Percentiles rank a stretch among this genome's conserved stretches.
Evolutionary conservation across 1,284 basidiomycete genomes (phyloP).

Genomic region (Apiotrichum sp.): DNA sequence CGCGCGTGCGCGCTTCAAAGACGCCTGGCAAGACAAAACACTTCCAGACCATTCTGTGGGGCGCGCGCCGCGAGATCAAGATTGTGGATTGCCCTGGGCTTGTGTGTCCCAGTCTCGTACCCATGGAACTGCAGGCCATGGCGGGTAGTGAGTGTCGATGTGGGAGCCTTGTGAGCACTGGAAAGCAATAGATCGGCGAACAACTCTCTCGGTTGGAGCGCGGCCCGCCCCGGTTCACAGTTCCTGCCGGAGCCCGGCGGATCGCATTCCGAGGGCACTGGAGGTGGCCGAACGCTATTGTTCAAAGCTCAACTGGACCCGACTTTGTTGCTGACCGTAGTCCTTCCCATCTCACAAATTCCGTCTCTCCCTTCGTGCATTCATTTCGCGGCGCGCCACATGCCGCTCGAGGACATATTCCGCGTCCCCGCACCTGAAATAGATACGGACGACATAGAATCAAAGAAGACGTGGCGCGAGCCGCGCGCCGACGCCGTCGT

Average conservation of each 20-base stretch:
- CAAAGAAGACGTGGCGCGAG: constrained; percentile 38
- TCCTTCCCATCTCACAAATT: constrained; percentile 82
- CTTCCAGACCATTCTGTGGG: constrained; percentile 84
- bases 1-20: constrained; percentile 73
- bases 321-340: constrained; percentile 40
- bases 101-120: constrained; percentile 69
- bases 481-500: not conserved
- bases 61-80: constrained; percentile 60
- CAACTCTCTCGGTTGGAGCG: too few species aligned
- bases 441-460: constrained; percentile 26
- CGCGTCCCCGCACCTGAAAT: constrained; percentile 47
- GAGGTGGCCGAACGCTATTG: too few species aligned
- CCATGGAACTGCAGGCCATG: constrained; percentile 69
- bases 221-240: too few species aligned
- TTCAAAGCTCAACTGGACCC: too few species aligned
- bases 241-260: not conserved
- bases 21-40: constrained; percentile 96
- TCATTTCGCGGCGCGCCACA: constrained; percentile 59
- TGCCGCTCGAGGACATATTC: constrained; percentile 72
- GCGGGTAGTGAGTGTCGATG: constrained; percentile 25
- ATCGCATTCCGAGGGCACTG: not conserved
- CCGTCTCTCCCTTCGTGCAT: constrained; percentile 72
- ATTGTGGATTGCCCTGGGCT: constrained; percentile 81
- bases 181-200: too few species aligned
- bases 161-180: too few species aligned